Percentiles rank a stretch among this genome's conserved stretches.
Conservation (phyloP, 768 basidiomycete genomes). For the Rossbeevera mucosa region DNA sequence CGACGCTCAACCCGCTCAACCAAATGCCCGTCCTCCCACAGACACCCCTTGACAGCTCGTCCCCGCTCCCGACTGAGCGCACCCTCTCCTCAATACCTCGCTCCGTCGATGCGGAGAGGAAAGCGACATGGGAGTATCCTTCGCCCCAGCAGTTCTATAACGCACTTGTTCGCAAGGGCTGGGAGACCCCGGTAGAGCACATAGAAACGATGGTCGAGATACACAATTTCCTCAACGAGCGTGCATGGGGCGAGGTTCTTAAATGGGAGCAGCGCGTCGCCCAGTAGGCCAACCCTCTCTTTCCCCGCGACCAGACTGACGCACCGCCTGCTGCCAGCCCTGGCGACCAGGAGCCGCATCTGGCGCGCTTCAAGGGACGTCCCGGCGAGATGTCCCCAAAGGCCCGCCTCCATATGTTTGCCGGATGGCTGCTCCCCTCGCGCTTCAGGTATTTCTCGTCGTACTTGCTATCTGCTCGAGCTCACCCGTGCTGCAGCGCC, state of each 20-base stretch:
- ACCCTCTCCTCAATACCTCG: slow-evolving; percentile 85
- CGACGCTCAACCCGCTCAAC: slow-evolving; percentile 63
- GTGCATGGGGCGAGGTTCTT: slow-evolving; percentile 91
- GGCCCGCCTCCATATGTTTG: slow-evolving; percentile 79
- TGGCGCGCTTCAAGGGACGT: slow-evolving; percentile 82
- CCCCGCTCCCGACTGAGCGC: slow-evolving; percentile 67
- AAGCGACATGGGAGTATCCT: slow-evolving; percentile 84
- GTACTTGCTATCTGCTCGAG: not conserved
- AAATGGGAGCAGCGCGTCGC: slow-evolving; percentile 78
- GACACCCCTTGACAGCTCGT: slow-evolving; percentile 48
- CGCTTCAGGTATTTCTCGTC: slow-evolving; percentile 71
- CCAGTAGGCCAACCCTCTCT: slow-evolving; percentile 13
- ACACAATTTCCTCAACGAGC: slow-evolving; percentile 96
- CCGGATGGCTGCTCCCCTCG: slow-evolving; percentile 85
- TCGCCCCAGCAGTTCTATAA: slow-evolving; percentile 98
- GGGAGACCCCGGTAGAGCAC: slow-evolving; percentile 95
- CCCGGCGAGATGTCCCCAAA: slow-evolving; percentile 95
- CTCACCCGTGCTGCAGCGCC: slow-evolving; percentile 43
- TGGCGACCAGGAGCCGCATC: slow-evolving; percentile 58
- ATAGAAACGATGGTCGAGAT: slow-evolving; percentile 97
- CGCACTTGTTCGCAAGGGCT: slow-evolving; percentile 91
- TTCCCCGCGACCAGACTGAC: not conserved
- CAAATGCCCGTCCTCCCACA: slow-evolving; percentile 87
- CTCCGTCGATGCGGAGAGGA: slow-evolving; percentile 28
- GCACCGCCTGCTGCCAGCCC: slow-evolving; percentile 33